A percentile compares a stretch with the other conserved stretches of the same genome.
These are phyloP conservation scores for Periconia sp. DNA, from an alignment of 2,329 filamentous ascomycete genomes.

Conservation along the genomic window DNA sequence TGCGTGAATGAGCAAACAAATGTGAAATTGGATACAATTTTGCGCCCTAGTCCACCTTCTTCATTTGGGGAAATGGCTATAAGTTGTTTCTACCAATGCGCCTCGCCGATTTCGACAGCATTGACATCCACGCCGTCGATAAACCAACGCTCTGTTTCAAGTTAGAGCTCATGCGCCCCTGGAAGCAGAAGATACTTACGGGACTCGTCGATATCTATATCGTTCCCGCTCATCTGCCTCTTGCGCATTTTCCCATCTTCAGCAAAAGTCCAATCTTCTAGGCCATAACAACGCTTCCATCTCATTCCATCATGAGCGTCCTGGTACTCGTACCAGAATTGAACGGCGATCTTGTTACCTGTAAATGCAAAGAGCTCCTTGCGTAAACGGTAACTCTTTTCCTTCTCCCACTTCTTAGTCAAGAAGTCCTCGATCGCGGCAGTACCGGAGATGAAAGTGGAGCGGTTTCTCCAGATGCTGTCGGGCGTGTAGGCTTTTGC, in stretches of 20 bases:
- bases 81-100: slow-evolving; percentile 58
- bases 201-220: slow-evolving; percentile 63
- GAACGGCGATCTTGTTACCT: slow-evolving; percentile 78
- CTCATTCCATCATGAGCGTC: slow-evolving; percentile 64
- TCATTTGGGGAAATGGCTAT: no score
- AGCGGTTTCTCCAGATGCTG: slow-evolving; percentile 80
- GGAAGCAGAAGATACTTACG: slow-evolving; percentile 14
- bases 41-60: no score
- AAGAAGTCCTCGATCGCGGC: slow-evolving; percentile 69
- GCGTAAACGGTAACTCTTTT: slow-evolving; percentile 71
- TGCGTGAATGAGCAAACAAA: slow-evolving; percentile 48
- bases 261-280: slow-evolving; percentile 79
- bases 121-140: slow-evolving; percentile 70
- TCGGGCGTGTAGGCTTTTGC: slow-evolving; percentile 74
- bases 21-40: no score
- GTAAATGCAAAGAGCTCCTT: slow-evolving; percentile 83
- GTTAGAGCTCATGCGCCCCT: slow-evolving; percentile 7
- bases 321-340: slow-evolving; percentile 87
- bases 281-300: slow-evolving; percentile 76
- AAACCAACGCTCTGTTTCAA: slow-evolving; percentile 64
- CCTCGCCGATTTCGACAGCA: slow-evolving; percentile 64
- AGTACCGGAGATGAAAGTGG: slow-evolving; percentile 68
- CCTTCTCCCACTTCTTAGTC: slow-evolving; percentile 71
- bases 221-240: slow-evolving; percentile 75
- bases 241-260: slow-evolving; percentile 71